Evolutionary conservation across 2,329 filamentous ascomycete genomes (phyloP).

Genomic region (Trichoderma simmonsii): DNA sequence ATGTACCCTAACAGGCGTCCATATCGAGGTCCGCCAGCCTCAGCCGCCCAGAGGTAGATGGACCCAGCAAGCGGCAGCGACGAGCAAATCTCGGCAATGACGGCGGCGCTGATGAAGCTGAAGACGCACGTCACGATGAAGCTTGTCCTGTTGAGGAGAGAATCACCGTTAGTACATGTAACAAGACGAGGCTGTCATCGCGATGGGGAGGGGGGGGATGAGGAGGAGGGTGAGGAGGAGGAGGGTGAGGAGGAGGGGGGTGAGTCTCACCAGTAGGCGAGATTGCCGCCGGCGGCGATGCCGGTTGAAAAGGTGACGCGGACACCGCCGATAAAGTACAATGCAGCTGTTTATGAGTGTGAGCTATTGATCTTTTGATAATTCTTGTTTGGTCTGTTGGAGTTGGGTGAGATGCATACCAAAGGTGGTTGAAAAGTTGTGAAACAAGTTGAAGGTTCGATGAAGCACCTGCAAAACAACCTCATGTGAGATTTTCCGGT

Average conservation of each 20-base stretch:
- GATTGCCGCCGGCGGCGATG: conserved; percentile 57
- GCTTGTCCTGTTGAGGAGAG: conserved; percentile 47
- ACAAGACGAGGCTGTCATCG: neutral
- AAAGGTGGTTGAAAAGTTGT: conserved; percentile 59
- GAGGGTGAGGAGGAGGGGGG: too few relatives aligned
- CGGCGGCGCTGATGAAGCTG: conserved; percentile 58
- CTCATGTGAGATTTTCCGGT: neutral
- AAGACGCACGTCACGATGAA: conserved; percentile 59
- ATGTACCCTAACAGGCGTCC: conserved; percentile 57
- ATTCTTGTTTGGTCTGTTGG: neutral
- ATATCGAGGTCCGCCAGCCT: conserved; percentile 52
- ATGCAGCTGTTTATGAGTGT: conserved; percentile 39
- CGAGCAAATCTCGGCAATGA: conserved; percentile 59
- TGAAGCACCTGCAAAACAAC: conserved; percentile 47
- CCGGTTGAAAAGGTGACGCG: conserved; percentile 61
- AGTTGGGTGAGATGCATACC: conserved; percentile 36
- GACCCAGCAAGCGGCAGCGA: conserved; percentile 57
- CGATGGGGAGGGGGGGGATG: too few relatives aligned
- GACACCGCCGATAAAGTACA: conserved; percentile 60
- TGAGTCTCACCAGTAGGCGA: conserved; percentile 53
- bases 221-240: neutral
- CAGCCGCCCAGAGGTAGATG: conserved; percentile 61
- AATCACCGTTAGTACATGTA: neutral
- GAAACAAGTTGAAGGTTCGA: conserved; percentile 54
- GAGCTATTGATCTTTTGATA: neutral